Evolutionary conservation across 2,329 filamentous ascomycete species (phyloP).

Genomic region (Venturia asperata): DNA sequence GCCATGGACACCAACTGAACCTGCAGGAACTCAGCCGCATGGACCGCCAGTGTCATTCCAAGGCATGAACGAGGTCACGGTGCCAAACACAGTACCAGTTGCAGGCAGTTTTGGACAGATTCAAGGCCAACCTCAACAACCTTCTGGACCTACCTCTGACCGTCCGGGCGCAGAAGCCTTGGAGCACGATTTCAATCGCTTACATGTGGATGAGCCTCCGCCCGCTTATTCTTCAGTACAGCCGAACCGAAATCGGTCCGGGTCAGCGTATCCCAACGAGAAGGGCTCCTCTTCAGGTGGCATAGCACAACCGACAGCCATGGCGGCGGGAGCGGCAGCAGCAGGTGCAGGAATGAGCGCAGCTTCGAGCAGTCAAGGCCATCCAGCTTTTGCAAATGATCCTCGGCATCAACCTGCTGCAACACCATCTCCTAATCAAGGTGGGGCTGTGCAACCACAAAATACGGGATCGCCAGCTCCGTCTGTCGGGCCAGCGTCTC

Average conservation of each 20-base stretch:
- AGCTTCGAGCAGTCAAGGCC: slow-evolving; percentile 47
- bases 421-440: slow-evolving; percentile 28
- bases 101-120: slow-evolving; percentile 23
- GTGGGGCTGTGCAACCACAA: slow-evolving; percentile 22
- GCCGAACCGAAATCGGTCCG: slow-evolving; percentile 32
- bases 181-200: slow-evolving; percentile 76
- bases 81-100: slow-evolving; percentile 30
- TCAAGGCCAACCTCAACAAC: not conserved
- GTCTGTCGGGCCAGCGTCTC: slow-evolving; percentile 65
- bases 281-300: slow-evolving; percentile 47
- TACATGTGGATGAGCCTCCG: slow-evolving; percentile 79
- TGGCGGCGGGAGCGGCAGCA: slow-evolving; percentile 21
- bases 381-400: slow-evolving; percentile 90
- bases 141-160: slow-evolving; percentile 23
- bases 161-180: slow-evolving; percentile 52
- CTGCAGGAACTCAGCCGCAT: slow-evolving; percentile 76
- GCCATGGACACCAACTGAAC: slow-evolving; percentile 93
- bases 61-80: slow-evolving; percentile 64
- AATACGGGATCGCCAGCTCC: slow-evolving; percentile 27
- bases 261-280: slow-evolving; percentile 62
- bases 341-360: slow-evolving; percentile 26
- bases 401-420: slow-evolving; percentile 41
- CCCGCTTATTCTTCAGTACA: slow-evolving; percentile 85
- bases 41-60: slow-evolving; percentile 89
- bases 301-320: slow-evolving; percentile 25